Conservation (phyloP, 1,284 basidiomycete species). For the Sanghuangporus baumii region DNA sequence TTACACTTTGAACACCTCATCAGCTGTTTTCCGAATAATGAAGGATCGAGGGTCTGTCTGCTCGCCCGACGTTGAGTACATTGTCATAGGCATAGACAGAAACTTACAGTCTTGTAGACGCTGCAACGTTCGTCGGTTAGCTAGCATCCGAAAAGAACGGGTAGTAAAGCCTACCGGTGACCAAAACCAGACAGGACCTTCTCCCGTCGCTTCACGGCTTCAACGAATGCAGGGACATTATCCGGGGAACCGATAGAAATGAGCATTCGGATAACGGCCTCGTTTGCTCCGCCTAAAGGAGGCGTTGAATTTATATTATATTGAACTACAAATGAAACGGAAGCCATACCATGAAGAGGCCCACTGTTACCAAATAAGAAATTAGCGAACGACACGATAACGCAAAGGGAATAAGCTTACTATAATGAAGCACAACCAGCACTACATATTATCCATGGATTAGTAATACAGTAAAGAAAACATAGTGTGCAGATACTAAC, state of each 20-base stretch:
- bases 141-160: neutral
- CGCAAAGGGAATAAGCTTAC: slow-evolving; percentile 36
- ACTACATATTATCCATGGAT: slow-evolving; percentile 29
- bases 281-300: slow-evolving; percentile 69
- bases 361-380: slow-evolving; percentile 42
- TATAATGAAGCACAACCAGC: slow-evolving; percentile 82
- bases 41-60: slow-evolving; percentile 84
- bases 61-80: neutral
- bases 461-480: neutral
- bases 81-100: neutral
- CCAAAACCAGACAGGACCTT: slow-evolving; percentile 85
- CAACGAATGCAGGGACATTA: slow-evolving; percentile 80
- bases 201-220: slow-evolving; percentile 79
- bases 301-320: slow-evolving; percentile 1
- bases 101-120: slow-evolving; percentile 74
- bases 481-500: slow-evolving; percentile 32
- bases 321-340: slow-evolving; percentile 12
- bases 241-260: slow-evolving; percentile 79
- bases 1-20: slow-evolving; percentile 82
- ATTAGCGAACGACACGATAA: neutral
- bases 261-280: slow-evolving; percentile 87
- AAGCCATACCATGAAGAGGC: slow-evolving; percentile 59
- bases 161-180: slow-evolving; percentile 50
- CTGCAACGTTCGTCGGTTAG: slow-evolving; percentile 27
- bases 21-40: slow-evolving; percentile 82